Base-by-base conservation (phyloP, 2,329 filamentous ascomycete genomes). In the Arthroderma uncinatum region DNA sequence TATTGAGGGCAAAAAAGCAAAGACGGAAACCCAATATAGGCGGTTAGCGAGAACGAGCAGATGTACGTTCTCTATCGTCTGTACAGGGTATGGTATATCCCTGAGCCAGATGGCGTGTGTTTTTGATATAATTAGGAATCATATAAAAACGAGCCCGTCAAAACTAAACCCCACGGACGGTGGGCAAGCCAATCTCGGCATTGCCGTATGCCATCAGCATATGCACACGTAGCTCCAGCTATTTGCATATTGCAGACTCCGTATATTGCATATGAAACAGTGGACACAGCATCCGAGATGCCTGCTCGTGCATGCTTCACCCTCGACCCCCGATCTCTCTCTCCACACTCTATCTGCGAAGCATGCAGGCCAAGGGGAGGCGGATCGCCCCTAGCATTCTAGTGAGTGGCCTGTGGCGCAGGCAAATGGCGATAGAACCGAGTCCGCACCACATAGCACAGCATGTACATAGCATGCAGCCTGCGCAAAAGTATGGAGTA, bases 381-480 rank as follows among this genome's bases (percentile, higher is more conserved):
- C 14, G 19, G 40, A 47, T 47, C 40, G 40, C 40, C 40, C 40
- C 40, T 47, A 47, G 21, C n/a, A 21, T n/a, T 47, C 40, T 14
- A 47, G 21, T 47, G 40, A 50, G 21, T 47, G 40, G 33, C 47
- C 40, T 50, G 47, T 50, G 47, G 47, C 47, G 47, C 47, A 33
- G 28, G 47, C 47, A 7, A 50, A 16, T 50, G 28, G 47, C 47
- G 47, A n/a, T 50, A 30, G 25, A 42, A 7, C 39, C 39, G 9
- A 7, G n/a, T 19, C 39, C 39, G 16, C 39, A 42, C 39, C 39
- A 42, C 39, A 42, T 42, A 42, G 16, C 47, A 50, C 25, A 19
- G 47, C 47, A 50, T 50, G 23, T 50, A 25, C 25, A 19, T n/a
- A 37, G 34, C 34, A n/a, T 37, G 34, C 34, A 37, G 34, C 14